Base-by-base conservation (phyloP, 2,329 filamentous ascomycete species). In the Monosporascus sp. region DNA sequence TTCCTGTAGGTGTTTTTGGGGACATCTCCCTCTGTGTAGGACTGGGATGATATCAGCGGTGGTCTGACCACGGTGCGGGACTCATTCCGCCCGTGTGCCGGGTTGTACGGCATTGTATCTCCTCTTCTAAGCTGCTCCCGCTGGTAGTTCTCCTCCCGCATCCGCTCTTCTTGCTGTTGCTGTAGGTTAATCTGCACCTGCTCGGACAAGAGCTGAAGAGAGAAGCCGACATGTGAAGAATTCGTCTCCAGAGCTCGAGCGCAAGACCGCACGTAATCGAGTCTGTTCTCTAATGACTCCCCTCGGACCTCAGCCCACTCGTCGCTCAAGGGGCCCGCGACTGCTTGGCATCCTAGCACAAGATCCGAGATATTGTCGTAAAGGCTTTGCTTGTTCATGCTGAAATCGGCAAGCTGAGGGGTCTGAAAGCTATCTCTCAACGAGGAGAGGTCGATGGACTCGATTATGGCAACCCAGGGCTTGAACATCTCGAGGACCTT, bases 261-360 rank as follows among this genome's bases (percentile, higher is more conserved):
- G 56, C 90, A 88, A 54, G 84, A 79, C 50, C 88, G 84, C 54
- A 97, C 91, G 58, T 89, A 87, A 58, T 88, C 88, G 26, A 97
- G 72, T 22, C 94, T 85, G 60, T 90, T 90, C 65, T 97, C 93
- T 31, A 99, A 77, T 7, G 92, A 89, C 67, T 96, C 91, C 2
- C 91, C 91, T 44, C 91, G 85, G n/a, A 92, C 78, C 68, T 96
- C 91, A 4, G 92, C 85, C 94, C 94, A 99, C 72, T 99, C 94
- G 67, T 99, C 94, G 8, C 88, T 89, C 44, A 99, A 72, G 6
- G 94, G 94, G 8, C 90, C 90, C 6, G 91, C 89, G n/a, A 97
- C 88, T 24, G 89, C 85, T 71, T 99, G 94, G 65, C 92, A 97
- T 54, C 87, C 85, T 49, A 96, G 74, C 4, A 97, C 74, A 28